These are phyloP conservation scores for Quercus tomentella DNA, from an alignment of 331 rosid genomes.

Conservation along the genomic window DNA sequence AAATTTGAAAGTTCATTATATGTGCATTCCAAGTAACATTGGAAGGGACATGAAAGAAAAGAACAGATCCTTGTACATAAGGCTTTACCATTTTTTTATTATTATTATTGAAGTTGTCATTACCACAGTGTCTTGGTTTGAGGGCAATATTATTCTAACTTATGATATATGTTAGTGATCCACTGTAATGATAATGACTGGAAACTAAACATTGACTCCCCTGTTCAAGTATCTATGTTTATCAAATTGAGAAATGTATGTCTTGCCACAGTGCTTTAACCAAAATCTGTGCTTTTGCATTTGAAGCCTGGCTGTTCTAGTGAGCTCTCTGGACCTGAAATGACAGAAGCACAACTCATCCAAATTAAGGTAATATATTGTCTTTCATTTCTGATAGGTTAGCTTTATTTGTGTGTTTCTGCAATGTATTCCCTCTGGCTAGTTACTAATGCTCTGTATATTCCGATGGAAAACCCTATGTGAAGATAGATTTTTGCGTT, in stretches of 20 bases:
- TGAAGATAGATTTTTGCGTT: too few relatives aligned
- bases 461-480: too few relatives aligned
- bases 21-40: neutral
- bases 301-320: slow-evolving; percentile 97
- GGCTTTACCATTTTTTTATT: neutral
- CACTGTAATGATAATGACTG: neutral
- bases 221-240: neutral
- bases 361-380: slow-evolving; percentile 70
- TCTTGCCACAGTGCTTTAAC: slow-evolving; percentile 1
- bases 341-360: slow-evolving; percentile 76
- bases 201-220: neutral
- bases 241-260: neutral
- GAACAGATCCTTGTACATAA: neutral
- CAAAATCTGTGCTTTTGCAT: slow-evolving; percentile 21
- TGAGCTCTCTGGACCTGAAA: slow-evolving; percentile 72
- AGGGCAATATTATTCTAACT: neutral
- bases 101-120: neutral
- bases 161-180: neutral
- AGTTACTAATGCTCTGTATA: neutral
- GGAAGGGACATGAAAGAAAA: neutral
- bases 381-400: slow-evolving; percentile 13
- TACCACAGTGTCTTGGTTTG: neutral
- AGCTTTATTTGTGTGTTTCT: neutral
- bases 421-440: neutral
- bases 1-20: neutral